phyloP scores from a whole-genome alignment of 257 asterid species.

The Penstemon davidsonii region DNA sequence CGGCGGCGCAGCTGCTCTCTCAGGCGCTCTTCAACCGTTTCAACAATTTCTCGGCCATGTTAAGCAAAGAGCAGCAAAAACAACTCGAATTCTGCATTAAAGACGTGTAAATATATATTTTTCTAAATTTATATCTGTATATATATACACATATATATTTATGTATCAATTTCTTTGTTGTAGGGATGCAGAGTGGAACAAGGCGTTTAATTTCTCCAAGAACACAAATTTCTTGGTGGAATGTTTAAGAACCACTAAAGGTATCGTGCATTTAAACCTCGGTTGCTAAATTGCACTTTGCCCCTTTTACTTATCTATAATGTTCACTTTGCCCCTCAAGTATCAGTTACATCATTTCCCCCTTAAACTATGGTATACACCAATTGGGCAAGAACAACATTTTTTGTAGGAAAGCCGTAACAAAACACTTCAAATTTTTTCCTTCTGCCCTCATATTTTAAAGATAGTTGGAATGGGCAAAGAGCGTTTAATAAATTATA shows the following conservation, averaged over 20 bases:
- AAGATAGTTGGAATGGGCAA: too few species aligned
- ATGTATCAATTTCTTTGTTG: constrained; percentile 3
- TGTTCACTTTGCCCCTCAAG: too few species aligned
- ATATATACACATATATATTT: neutral
- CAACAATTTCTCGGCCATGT: constrained; percentile 54
- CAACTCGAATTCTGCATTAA: constrained; percentile 68
- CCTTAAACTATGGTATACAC: too few species aligned
- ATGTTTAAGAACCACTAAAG: constrained; percentile 52
- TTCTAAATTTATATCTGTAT: neutral
- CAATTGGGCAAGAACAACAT: too few species aligned
- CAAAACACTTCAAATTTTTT: too few species aligned
- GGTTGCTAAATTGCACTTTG: neutral
- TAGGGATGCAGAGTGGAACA: constrained; percentile 85
- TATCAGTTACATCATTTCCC: too few species aligned
- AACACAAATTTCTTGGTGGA: constrained; percentile 57
- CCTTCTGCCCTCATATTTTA: too few species aligned
- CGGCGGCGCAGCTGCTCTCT: constrained; percentile 52
- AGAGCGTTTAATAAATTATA: too few species aligned
- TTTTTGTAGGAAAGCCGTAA: too few species aligned
- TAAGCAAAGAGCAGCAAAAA: constrained; percentile 47
- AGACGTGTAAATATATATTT: constrained; percentile 44
- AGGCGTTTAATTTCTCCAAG: constrained; percentile 74
- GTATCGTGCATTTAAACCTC: constrained; percentile 31
- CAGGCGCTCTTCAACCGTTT: constrained; percentile 51
- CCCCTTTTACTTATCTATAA: too few species aligned